A percentile compares a stretch with the other conserved stretches of the same genome.
These are phyloP conservation scores for Pythium brachiatum DNA, from an alignment of 352 stramenopile species.

Conservation along the genomic window DNA sequence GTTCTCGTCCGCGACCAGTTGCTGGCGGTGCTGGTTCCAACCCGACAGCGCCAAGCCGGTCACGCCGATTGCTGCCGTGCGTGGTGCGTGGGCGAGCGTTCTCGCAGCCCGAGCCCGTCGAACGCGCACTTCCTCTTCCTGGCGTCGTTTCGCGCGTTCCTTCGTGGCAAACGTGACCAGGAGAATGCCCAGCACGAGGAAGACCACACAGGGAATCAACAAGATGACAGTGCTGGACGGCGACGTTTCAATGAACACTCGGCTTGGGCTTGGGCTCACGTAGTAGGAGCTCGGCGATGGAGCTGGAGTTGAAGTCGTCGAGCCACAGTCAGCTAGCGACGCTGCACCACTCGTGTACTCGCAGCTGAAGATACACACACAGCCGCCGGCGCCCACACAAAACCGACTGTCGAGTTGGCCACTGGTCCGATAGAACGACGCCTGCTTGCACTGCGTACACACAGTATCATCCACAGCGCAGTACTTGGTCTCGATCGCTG, in stretches of 20 bases:
- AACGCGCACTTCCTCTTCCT: background rate
- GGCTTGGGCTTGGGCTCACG: too few species aligned
- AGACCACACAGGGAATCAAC: background rate
- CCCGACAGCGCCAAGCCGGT: background rate
- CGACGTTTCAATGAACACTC: too few species aligned
- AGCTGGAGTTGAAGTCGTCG: too few species aligned
- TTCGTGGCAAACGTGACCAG: background rate
- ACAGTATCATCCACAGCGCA: constrained; percentile 1
- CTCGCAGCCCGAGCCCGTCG: background rate
- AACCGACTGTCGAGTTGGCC: constrained; percentile 10
- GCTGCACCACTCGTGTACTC: background rate
- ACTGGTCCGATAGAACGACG: background rate
- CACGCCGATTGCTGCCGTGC: background rate
- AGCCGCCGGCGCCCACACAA: constrained; percentile 9
- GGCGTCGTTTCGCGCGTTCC: background rate
- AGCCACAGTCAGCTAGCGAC: background rate
- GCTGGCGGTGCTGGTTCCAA: background rate
- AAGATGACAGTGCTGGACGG: background rate
- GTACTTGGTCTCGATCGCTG: constrained; percentile 5
- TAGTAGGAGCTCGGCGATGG: too few species aligned
- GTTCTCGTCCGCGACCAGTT: background rate
- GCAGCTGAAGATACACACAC: constrained; percentile 14
- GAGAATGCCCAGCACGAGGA: background rate
- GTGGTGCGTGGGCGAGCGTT: background rate
- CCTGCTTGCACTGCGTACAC: background rate